Base-by-base conservation (phyloP, 1,284 basidiomycete species). In the Sanghuangporus weigelae region DNA sequence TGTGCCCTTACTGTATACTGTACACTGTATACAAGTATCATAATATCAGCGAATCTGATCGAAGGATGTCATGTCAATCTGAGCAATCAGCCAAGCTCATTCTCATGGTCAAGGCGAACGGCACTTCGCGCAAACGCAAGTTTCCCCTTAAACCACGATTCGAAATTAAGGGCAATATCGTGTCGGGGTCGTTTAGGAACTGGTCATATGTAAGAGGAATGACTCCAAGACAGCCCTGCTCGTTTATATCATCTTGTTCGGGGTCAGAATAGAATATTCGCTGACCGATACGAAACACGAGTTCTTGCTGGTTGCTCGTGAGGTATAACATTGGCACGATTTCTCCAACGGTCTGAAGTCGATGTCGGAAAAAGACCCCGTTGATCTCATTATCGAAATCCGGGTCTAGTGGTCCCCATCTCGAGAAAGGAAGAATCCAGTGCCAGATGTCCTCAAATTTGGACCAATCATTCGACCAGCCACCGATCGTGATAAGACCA, bases 401-500 rank as follows among this genome's bases (percentile, higher is more conserved):
- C 4, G 26, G 21, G 49, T 63, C 62, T 11, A 59, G 14, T n/a
- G 46, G 14, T 8, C 62, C 62, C 62, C 62, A 63, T 19, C 57
- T 56, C 21, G 57, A 44, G 40, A 53, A 40, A 12, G 56, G 46
- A 5, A 39, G 2, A 6, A 63, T 59, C 62, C 62, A 63, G 31
- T 51, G 6, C 36, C 26, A 21, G 2, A 58, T 21, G 26, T 51
- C 12, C 23, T 50, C 39, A 38, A 58, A 63, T 35, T 16, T 19
- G 3, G 26, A 12, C 62, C 62, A 63, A 50, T 63, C 56, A 40
- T 48, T 58, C 5, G 62, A 51, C 62, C 62, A 63, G 40, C 35
- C 44, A 11, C 26, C 35, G 10, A 63, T 8, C 21, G 23, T 8
- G 2, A 21, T 35, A 23, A 23, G 7, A 3, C 53, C 53, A n/a